A percentile compares a stretch with the other conserved stretches of the same genome.
Conservation (phyloP, 129 eudicot genomes). For the Artemisia annua region DNA sequence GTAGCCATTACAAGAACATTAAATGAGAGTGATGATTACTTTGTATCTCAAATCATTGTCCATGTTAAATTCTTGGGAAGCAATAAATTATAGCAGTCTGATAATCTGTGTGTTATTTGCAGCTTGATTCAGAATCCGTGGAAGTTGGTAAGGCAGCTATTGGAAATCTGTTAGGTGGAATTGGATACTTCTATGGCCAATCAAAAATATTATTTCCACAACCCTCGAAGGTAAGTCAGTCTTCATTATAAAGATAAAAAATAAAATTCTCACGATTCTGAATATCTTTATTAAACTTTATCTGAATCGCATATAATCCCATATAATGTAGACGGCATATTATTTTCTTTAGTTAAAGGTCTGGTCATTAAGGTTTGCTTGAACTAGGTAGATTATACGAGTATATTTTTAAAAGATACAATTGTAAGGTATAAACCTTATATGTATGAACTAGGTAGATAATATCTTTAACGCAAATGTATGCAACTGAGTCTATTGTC, state of each 20-base stretch:
- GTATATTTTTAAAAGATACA: no score
- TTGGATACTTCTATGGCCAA: slow-evolving; percentile 95
- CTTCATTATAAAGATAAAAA: neutral
- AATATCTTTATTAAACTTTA: neutral
- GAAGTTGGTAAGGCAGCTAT: slow-evolving; percentile 84
- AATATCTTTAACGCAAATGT: slow-evolving; percentile 3
- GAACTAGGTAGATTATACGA: no score
- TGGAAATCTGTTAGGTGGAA: slow-evolving; percentile 89
- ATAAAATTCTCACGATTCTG: neutral
- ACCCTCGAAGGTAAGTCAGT: slow-evolving; percentile 55
- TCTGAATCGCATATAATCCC: slow-evolving; percentile 7
- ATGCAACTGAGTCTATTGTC: slow-evolving; percentile 33
- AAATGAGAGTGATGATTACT: no score
- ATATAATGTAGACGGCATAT: neutral
- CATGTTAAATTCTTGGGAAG: no score
- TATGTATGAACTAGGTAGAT: neutral
- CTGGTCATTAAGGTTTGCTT: no score
- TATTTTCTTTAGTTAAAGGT: no score
- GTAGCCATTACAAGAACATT: no score
- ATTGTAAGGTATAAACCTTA: no score
- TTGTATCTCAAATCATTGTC: no score
- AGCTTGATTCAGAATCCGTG: slow-evolving; percentile 62
- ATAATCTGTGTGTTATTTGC: slow-evolving; percentile 31
- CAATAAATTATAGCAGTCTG: no score
- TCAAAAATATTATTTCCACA: slow-evolving; percentile 77